A percentile compares a stretch with the other conserved stretches of the same genome.
Conservation (phyloP, 306 rosid species). For the Hippophae rhamnoides region DNA sequence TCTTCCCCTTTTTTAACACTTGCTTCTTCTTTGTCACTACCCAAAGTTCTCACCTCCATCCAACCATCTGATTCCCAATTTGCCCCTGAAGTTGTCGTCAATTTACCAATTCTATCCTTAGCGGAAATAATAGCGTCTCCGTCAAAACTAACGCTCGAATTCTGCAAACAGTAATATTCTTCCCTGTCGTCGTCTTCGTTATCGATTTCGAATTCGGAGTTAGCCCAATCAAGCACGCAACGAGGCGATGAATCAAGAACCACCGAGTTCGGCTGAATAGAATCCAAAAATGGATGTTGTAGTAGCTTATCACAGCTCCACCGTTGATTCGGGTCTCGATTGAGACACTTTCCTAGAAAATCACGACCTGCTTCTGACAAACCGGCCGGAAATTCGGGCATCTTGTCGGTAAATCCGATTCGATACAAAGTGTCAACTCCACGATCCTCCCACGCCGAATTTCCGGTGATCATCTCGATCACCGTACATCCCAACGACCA, state of each 20-base stretch:
- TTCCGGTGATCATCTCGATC: conserved; percentile 75
- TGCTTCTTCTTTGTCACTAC: conserved; percentile 5
- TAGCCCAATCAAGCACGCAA: conserved; percentile 63
- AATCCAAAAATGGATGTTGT: conserved; percentile 60
- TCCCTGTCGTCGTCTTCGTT: conserved; percentile 24
- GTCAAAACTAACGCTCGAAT: background rate
- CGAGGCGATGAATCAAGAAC: conserved; percentile 60
- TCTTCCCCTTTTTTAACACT: background rate
- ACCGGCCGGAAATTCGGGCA: conserved; percentile 44
- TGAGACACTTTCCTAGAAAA: conserved; percentile 57
- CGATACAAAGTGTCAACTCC: conserved; percentile 49
- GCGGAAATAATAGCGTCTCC: conserved; percentile 6
- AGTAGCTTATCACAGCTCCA: conserved; percentile 88
- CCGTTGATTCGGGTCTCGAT: conserved; percentile 34
- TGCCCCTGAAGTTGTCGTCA: conserved; percentile 33
- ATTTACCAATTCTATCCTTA: conserved; percentile 38
- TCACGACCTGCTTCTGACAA: conserved; percentile 56
- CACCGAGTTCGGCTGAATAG: conserved; percentile 6
- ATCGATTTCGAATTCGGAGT: conserved; percentile 32
- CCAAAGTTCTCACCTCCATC: conserved; percentile 41
- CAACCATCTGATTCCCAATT: conserved; percentile 71
- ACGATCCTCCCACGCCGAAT: conserved; percentile 59
- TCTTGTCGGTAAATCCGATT: conserved; percentile 44
- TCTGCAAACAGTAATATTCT: background rate
- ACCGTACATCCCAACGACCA: conserved; percentile 94